phyloP scores from a whole-genome alignment of 2,329 filamentous ascomycete genomes.

The Ophiocordyceps unilateralis region DNA sequence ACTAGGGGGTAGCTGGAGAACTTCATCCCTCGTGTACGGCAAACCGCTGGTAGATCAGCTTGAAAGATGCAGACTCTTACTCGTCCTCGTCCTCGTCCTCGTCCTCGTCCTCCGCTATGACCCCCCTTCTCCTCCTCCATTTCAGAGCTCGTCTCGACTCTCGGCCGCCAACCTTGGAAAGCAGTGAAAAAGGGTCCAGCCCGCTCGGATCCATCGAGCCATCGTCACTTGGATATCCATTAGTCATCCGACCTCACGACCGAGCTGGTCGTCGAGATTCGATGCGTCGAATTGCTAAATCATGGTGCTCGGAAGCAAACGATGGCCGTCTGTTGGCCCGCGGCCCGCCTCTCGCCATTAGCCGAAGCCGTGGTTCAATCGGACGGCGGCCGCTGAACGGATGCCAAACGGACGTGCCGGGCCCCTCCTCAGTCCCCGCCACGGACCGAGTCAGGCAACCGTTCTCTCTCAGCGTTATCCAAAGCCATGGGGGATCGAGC shows the following conservation, averaged over 20 bases:
- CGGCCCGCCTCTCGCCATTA: neutral
- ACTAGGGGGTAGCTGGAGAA: too few species aligned
- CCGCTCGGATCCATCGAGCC: neutral
- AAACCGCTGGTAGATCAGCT: too few species aligned
- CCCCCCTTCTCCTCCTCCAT: too few species aligned
- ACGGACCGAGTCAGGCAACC: neutral
- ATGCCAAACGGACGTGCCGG: neutral
- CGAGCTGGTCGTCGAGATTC: neutral
- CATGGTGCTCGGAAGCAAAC: neutral
- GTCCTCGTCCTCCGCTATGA: too few species aligned
- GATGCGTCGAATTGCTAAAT: neutral
- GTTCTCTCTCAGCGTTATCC: neutral
- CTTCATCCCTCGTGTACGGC: too few species aligned
- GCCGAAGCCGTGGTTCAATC: neutral
- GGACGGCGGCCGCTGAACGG: neutral
- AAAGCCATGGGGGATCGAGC: neutral
- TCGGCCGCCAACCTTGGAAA: too few species aligned
- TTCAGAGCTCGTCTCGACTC: too few species aligned
- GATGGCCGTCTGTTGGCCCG: neutral
- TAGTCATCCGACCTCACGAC: neutral
- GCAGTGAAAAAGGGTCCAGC: neutral
- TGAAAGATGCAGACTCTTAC: too few species aligned
- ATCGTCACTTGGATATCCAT: neutral
- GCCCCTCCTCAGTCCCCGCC: neutral
- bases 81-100: too few species aligned